These are phyloP conservation scores for Quercus dentata DNA, from an alignment of 306 rosid species.

Conservation along the genomic window DNA sequence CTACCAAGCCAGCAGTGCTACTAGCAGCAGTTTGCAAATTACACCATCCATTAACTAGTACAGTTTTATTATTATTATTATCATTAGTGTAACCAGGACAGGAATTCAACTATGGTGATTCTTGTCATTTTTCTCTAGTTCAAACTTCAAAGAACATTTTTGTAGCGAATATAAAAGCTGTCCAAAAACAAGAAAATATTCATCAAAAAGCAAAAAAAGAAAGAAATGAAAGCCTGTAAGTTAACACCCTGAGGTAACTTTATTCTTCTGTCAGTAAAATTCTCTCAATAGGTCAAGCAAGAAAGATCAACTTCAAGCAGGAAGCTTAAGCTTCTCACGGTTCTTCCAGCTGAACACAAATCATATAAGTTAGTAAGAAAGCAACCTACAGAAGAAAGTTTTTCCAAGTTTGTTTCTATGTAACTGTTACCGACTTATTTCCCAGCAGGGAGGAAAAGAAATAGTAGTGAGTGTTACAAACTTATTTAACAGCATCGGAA, in stretches of 20 bases:
- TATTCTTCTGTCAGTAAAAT: neutral
- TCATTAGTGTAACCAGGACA: too few relatives aligned
- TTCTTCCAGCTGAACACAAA: conserved; percentile 36
- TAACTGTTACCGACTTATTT: too few relatives aligned
- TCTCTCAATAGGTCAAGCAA: neutral
- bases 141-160: neutral
- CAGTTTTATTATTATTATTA: too few relatives aligned
- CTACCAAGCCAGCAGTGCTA: too few relatives aligned
- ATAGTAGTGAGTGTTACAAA: too few relatives aligned
- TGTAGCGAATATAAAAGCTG: neutral
- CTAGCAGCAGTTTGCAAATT: too few relatives aligned
- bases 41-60: too few relatives aligned
- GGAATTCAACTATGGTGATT: too few relatives aligned
- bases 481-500: neutral
- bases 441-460: neutral
- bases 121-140: too few relatives aligned
- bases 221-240: neutral
- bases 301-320: conserved; percentile 17
- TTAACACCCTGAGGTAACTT: neutral
- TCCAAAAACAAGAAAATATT: neutral
- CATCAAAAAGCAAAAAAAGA: neutral
- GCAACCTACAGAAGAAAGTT: too few relatives aligned
- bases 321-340: conserved; percentile 32
- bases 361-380: neutral
- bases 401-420: neutral